phyloP scores from a whole-genome alignment of 768 basidiomycete species.

The Suillus americanus region DNA sequence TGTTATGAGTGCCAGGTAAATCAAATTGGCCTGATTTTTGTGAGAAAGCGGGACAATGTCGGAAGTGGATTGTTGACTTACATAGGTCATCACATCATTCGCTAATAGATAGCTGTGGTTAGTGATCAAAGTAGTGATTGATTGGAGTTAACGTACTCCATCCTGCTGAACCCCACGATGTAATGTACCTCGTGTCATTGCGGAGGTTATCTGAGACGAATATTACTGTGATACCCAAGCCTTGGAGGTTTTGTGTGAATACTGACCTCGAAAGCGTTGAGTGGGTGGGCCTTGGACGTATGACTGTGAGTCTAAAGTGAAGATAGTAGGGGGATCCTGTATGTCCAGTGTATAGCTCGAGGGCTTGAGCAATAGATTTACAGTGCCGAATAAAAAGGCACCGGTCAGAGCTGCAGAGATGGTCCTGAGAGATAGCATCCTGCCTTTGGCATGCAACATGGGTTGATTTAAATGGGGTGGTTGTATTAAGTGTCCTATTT shows the following conservation, averaged over 20 bases:
- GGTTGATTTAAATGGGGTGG: background rate
- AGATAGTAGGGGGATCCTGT: background rate
- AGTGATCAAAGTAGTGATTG: too few relatives aligned
- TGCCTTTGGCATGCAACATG: background rate
- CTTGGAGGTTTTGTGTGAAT: background rate
- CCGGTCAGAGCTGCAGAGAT: conserved; percentile 23
- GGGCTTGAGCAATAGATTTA: conserved; percentile 1
- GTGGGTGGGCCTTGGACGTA: conserved; percentile 51
- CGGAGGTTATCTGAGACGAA: conserved; percentile 55
- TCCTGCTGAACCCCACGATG: conserved; percentile 72
- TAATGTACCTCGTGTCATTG: conserved; percentile 61
- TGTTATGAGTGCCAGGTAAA: too few relatives aligned
- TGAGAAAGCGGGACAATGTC: too few relatives aligned
- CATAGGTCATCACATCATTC: too few relatives aligned
- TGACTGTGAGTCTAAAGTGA: background rate
- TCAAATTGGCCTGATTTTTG: too few relatives aligned
- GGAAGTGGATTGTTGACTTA: too few relatives aligned
- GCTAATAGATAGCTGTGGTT: too few relatives aligned
- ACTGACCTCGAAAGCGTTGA: conserved; percentile 52
- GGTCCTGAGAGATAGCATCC: background rate
- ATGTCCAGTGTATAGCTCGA: background rate
- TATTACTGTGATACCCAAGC: background rate
- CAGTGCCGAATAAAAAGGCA: conserved; percentile 24
- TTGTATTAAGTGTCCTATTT: background rate
- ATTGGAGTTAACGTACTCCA: conserved; percentile 53